Conservation (phyloP, 2,329 filamentous ascomycete species). For the Zopfia rhizophila region DNA sequence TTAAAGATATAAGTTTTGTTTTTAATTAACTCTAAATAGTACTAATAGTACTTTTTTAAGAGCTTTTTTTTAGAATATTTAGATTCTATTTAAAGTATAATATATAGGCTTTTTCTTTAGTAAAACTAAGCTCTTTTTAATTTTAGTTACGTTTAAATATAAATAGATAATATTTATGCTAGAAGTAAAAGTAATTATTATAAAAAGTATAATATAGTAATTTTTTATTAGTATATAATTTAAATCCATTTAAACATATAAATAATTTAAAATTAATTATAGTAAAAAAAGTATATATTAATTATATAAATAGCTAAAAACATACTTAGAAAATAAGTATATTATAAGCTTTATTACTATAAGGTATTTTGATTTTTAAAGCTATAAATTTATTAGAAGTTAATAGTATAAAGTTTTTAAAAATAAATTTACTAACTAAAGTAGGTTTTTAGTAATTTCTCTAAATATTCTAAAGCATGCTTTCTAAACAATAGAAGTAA, state of each 20-base stretch:
- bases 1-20: conserved; percentile 28
- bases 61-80: conserved; percentile 17
- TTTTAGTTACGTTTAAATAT: conserved; percentile 18
- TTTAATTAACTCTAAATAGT: conserved; percentile 21
- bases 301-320: conserved; percentile 14
- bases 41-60: conserved; percentile 15
- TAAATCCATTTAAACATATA: too few species aligned
- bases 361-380: conserved; percentile 21
- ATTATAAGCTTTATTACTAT: conserved; percentile 22
- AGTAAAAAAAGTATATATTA: conserved; percentile 15
- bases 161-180: conserved; percentile 17
- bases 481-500: conserved; percentile 23
- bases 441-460: conserved; percentile 22
- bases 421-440: conserved; percentile 15
- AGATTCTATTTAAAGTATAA: conserved; percentile 24
- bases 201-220: conserved; percentile 21
- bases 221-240: conserved; percentile 22
- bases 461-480: conserved; percentile 19
- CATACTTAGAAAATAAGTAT: conserved; percentile 21
- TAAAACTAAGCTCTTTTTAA: conserved; percentile 15
- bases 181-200: conserved; percentile 24
- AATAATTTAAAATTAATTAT: conserved; percentile 22
- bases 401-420: conserved; percentile 6
- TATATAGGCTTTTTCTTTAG: conserved; percentile 19
- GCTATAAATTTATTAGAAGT: conserved; percentile 16